Evolutionary conservation across 306 rosid species (phyloP).

Genomic region (Ceratonia siliqua): DNA sequence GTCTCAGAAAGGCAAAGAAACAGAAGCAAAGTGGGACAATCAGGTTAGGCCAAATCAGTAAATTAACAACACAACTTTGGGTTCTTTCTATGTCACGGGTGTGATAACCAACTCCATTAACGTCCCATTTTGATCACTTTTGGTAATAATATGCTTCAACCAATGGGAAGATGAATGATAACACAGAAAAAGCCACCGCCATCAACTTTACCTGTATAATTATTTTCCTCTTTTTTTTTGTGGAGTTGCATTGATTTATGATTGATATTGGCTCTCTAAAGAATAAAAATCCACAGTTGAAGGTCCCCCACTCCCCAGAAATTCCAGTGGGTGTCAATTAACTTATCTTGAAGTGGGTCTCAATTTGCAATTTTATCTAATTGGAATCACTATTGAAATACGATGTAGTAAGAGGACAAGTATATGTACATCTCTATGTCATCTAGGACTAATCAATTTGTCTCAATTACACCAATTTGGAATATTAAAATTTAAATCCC

Average conservation of each 20-base stretch:
- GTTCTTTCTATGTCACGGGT: constrained; percentile 48
- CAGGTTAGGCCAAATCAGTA: background rate
- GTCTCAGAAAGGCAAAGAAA: background rate
- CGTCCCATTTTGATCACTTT: constrained; percentile 44
- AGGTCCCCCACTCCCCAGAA: constrained; percentile 42
- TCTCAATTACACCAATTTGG: background rate
- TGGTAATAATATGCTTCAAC: constrained; percentile 44
- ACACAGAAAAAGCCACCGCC: background rate
- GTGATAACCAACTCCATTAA: constrained; percentile 42
- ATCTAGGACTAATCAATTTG: no score
- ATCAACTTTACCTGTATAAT: background rate
- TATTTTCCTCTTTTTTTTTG: background rate
- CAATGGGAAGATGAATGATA: constrained; percentile 29
- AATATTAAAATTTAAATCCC: background rate
- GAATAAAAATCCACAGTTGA: background rate
- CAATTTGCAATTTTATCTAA: constrained; percentile 12
- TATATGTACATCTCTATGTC: background rate
- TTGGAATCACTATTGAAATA: no score
- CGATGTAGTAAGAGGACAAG: background rate
- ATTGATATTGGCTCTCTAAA: constrained; percentile 7
- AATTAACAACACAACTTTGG: constrained; percentile 10
- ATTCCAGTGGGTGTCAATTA: constrained; percentile 42
- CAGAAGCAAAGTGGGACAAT: background rate
- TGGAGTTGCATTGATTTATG: constrained; percentile 37
- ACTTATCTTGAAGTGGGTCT: constrained; percentile 36